Base-by-base conservation (phyloP, 2,329 filamentous ascomycete genomes). In the Mycosphaerelloides madeirae region DNA sequence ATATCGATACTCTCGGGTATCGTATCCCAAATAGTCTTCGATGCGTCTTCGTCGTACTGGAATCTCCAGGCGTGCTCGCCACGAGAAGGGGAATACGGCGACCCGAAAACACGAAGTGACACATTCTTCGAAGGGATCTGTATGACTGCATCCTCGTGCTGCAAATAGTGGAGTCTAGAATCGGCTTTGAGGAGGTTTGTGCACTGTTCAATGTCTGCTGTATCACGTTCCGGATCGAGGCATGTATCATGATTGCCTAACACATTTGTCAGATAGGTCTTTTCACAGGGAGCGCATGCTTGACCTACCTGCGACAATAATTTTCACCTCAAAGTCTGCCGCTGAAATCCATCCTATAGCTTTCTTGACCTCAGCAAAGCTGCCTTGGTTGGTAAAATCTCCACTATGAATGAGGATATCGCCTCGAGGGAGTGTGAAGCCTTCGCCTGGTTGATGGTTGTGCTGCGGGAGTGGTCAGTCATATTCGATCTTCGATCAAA, bases 381-480 rank as follows among this genome's bases (percentile, higher is more conserved):
- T 82, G 13, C 85, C 85, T 59, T 84, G 80, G 61, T 87, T 88
- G 3, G 84, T 87, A 53, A 90, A 65, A 60, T 89, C 85, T 6
- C 85, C 85, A 1, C 85, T 84, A 59, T 88, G 84, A 38, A 89
- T 81, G 28, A 90, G 71, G 7, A 90, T 78, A 60, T 90, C 84
- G 31, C 85, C 85, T 18, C 74, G 74, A 0, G 85, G 85, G 1
- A 89, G 73, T 56, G 79, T 83, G 55, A 78, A 71, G 53, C 71
- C 71, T 48, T 72, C 64, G 11, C 61, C 61, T 12, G 76, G 75
- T 3, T 68, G 69, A 43, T 74, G 74, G 61, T 86, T 87, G 65
- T 89, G 84, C 2, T 16, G 15, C 15, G 84, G 36, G 16, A 46
- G 43, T 29, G 4, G 8, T 3, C 28, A 19, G 20, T 16, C 13